Base-by-base conservation (phyloP, 2,329 filamentous ascomycete genomes). In the Pestalotiopsis sp. region DNA sequence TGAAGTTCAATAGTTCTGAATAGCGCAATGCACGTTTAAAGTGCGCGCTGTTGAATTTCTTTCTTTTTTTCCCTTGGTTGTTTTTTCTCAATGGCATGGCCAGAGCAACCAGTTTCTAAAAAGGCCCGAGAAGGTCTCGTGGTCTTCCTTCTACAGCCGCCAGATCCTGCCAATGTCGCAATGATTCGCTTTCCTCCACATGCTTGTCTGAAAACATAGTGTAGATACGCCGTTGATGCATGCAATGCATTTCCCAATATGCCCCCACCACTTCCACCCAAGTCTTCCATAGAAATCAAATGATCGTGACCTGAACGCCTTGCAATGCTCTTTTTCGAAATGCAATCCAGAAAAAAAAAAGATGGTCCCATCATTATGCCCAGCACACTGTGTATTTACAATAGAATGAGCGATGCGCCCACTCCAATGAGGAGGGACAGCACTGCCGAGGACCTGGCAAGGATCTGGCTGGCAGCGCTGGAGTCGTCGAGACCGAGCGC, bases 251-350 rank as follows among this genome's bases (percentile, higher is more conserved):
- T n/a, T 5, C 61, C 49, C 45, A 14, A 55, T 39, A 27, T 36
- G 17, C 23, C 55, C 41, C 4, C 45, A 17, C 17, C 23, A 27
- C 31, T 36, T 36, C 31, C 31, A 36, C 31, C 31, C 7, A 9
- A 36, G 31, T 36, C 31, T 36, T 9, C 31, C 31, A 36, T 36
- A 36, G 31, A 39, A 52, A 23, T 64, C 14, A 58, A 25, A 11
- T 27, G 23, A 64, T 49, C 61, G 38, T 64, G 17, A 64, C 61
- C 61, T 52, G 20, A 65, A 65, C 64, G 64, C 64, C 64, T 31
- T 55, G 64, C 64, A 65, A 65, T 65, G 64, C 64, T 64, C 2
- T 23, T 49, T 23, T 36, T 36, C 31, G 23, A 59, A 63, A 63
- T 38, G 25, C 60, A 38, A 36, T 13, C 12, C n/a, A n/a, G 13